phyloP scores from a whole-genome alignment of 75 land plant species.

The Adiantum capillusveneris region DNA sequence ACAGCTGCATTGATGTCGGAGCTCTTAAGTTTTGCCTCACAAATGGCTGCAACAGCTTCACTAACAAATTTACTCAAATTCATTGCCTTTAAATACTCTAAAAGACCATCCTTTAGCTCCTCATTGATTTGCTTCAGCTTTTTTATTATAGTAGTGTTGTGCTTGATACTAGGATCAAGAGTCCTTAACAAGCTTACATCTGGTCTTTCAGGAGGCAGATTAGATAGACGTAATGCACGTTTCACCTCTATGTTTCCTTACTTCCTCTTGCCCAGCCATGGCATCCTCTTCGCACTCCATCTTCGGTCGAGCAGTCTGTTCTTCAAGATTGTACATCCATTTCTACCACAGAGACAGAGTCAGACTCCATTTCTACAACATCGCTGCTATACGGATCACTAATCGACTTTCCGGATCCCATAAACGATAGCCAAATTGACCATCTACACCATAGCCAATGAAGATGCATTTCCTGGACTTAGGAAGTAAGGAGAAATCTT shows the following conservation, averaged over 20 bases:
- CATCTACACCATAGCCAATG: too few species aligned
- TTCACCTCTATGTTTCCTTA: conserved; percentile 69
- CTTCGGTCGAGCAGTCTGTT: too few species aligned
- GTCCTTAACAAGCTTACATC: conserved; percentile 83
- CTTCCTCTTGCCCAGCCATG: conserved; percentile 68
- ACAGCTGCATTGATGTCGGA: conserved; percentile 97
- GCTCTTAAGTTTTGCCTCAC: conserved; percentile 81
- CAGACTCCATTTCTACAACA: too few species aligned
- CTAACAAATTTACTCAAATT: conserved; percentile 98
- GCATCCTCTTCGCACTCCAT: too few species aligned
- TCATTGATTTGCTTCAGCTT: conserved; percentile 95
- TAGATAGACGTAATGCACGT: conserved; percentile 58
- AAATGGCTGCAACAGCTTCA: conserved; percentile 92
- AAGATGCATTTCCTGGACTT: too few species aligned
- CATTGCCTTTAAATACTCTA: conserved; percentile 74
- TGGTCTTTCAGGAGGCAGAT: conserved; percentile 86
- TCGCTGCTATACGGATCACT: too few species aligned
- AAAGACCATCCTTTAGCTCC: conserved; percentile 74
- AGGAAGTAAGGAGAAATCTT: too few species aligned
- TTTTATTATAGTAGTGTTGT: conserved; percentile 89
- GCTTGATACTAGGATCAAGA: conserved; percentile 91
- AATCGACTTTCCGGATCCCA: too few species aligned
- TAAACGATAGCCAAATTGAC: too few species aligned
- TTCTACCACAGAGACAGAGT: too few species aligned
- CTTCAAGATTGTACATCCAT: too few species aligned